These are phyloP conservation scores for Domatiomyces globalis DNA, from an alignment of 2,329 filamentous ascomycete genomes.

Conservation along the genomic window DNA sequence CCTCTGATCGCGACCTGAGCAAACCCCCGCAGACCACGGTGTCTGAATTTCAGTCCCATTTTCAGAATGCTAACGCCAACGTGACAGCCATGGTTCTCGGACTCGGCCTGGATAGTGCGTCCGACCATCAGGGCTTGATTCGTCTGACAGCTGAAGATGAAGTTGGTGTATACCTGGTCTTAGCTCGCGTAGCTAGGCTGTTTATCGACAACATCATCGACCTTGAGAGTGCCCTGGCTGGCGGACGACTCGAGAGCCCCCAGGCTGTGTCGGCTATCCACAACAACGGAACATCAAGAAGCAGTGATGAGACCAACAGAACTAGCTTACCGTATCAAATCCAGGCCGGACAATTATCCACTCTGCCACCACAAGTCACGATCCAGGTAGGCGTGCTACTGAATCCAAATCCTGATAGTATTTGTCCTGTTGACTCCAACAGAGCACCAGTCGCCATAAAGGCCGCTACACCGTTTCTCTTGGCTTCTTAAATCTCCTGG, in stretches of 20 bases:
- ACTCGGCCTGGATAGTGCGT: not conserved
- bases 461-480: conserved; percentile 13
- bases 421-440: not conserved
- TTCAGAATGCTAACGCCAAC: not conserved
- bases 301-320: not conserved
- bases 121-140: not conserved
- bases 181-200: not conserved
- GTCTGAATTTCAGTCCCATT: not conserved
- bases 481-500: conserved; percentile 43
- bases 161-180: not conserved
- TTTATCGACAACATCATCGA: not conserved
- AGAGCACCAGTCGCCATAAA: not conserved
- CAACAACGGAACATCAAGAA: not conserved
- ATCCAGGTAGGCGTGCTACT: not conserved
- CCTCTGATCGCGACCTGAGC: too few relatives aligned
- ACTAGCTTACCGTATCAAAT: not conserved
- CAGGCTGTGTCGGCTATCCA: not conserved
- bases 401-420: not conserved
- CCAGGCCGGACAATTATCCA: not conserved
- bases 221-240: not conserved
- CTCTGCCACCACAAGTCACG: not conserved
- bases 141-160: not conserved
- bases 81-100: not conserved
- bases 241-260: not conserved
- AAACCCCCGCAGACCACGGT: not conserved